Conservation (phyloP, 805 yeast species). For the Candida patagonica region DNA sequence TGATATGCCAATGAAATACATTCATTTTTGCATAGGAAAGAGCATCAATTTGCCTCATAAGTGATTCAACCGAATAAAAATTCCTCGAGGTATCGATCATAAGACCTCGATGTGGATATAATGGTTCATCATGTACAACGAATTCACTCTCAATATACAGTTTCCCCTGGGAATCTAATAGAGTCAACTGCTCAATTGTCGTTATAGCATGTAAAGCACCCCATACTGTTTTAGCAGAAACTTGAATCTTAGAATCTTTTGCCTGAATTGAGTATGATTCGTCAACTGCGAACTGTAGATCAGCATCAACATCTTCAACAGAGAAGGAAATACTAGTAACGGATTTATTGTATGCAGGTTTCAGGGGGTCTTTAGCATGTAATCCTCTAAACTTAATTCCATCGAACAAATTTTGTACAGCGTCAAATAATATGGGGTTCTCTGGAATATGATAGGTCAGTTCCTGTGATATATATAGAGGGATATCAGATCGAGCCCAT, state of each 20-base stretch:
- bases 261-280: slow-evolving; percentile 27
- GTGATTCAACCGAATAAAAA: slow-evolving; percentile 23
- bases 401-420: too few relatives aligned
- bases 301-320: slow-evolving; percentile 21
- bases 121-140: slow-evolving; percentile 28
- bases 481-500: slow-evolving; percentile 3
- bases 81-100: slow-evolving; percentile 33
- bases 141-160: slow-evolving; percentile 28
- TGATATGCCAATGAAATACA: slow-evolving; percentile 34
- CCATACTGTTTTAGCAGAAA: slow-evolving; percentile 30
- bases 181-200: slow-evolving; percentile 32
- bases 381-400: too few relatives aligned
- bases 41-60: slow-evolving; percentile 30
- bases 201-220: slow-evolving; percentile 34
- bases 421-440: too few relatives aligned
- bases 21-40: slow-evolving; percentile 32
- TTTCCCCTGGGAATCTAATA: slow-evolving; percentile 20
- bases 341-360: too few relatives aligned
- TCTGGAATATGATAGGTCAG: neutral
- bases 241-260: slow-evolving; percentile 6
- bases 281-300: slow-evolving; percentile 31
- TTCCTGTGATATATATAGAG: neutral
- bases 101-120: slow-evolving; percentile 32
- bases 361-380: too few relatives aligned
- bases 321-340: slow-evolving; percentile 9